phyloP scores from a whole-genome alignment of 2,329 filamentous ascomycete species.

The Alternaria brassicicola region DNA sequence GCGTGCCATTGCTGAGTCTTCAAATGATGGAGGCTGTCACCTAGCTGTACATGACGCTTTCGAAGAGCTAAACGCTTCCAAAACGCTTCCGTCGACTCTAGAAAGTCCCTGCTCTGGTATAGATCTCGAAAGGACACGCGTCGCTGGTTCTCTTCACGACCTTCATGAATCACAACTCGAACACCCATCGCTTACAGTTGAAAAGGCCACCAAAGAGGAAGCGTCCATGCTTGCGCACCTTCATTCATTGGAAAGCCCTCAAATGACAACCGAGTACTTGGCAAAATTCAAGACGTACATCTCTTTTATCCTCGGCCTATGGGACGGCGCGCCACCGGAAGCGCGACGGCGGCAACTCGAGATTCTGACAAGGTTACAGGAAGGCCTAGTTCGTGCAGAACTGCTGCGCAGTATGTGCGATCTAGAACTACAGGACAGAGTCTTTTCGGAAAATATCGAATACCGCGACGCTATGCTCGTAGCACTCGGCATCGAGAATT shows the following conservation, averaged over 20 bases:
- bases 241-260: background rate
- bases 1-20: no score
- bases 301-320: background rate
- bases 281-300: background rate
- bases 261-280: background rate
- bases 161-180: background rate
- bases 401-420: slow-evolving; percentile 4
- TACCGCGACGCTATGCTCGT: slow-evolving; percentile 1
- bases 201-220: background rate
- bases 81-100: no score
- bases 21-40: no score
- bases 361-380: background rate
- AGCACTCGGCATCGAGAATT: background rate
- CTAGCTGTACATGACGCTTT: no score
- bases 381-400: background rate
- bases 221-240: background rate
- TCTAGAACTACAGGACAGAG: background rate
- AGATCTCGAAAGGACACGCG: background rate
- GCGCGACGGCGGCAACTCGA: background rate
- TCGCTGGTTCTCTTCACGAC: background rate
- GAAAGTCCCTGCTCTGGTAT: background rate
- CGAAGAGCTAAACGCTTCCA: no score
- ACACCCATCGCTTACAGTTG: background rate
- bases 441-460: background rate
- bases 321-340: background rate